phyloP scores from a whole-genome alignment of 225 moss, liverwort and hornwort genomes.

The Sphagnum contortum region DNA sequence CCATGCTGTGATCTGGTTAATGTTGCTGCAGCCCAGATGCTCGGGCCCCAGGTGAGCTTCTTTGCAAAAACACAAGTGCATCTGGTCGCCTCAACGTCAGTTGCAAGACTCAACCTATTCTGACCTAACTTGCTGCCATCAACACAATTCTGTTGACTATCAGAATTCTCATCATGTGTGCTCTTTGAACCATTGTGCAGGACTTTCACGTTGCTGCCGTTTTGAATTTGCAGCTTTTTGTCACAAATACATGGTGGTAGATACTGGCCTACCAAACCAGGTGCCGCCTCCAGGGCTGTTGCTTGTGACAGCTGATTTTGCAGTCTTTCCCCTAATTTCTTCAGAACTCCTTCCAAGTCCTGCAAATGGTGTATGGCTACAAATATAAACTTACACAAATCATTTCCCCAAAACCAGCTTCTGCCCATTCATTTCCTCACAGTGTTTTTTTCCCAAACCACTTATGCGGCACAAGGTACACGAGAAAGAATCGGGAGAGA shows the following conservation, averaged over 20 bases:
- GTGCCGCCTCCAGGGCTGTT: slow-evolving; percentile 2
- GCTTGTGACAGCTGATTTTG: slow-evolving; percentile 34
- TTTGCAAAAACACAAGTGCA: slow-evolving; percentile 12
- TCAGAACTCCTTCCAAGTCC: slow-evolving; percentile 27
- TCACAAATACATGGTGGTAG: slow-evolving; percentile 18
- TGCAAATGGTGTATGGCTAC: slow-evolving; percentile 9
- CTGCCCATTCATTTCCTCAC: too few species aligned
- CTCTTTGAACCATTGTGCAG: too few species aligned
- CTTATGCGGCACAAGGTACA: too few species aligned
- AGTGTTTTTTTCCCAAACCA: too few species aligned
- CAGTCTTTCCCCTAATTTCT: slow-evolving; percentile 21
- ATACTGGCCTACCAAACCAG: slow-evolving; percentile 39
- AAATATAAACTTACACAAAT: too few species aligned
- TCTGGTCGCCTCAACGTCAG: slow-evolving; percentile 5
- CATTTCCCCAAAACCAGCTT: too few species aligned
- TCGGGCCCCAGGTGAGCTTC: slow-evolving; percentile 20
- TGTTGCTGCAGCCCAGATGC: slow-evolving; percentile 34
- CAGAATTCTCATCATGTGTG: background rate
- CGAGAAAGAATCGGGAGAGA: background rate
- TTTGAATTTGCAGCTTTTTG: too few species aligned
- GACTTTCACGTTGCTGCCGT: too few species aligned
- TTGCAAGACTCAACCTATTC: slow-evolving; percentile 3
- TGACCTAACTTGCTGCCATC: too few species aligned
- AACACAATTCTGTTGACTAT: slow-evolving; percentile 8
- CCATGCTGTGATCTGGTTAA: slow-evolving; percentile 25